Conservation (phyloP, 148 eudicot genomes). For the Vaccinium vitisidaea region DNA sequence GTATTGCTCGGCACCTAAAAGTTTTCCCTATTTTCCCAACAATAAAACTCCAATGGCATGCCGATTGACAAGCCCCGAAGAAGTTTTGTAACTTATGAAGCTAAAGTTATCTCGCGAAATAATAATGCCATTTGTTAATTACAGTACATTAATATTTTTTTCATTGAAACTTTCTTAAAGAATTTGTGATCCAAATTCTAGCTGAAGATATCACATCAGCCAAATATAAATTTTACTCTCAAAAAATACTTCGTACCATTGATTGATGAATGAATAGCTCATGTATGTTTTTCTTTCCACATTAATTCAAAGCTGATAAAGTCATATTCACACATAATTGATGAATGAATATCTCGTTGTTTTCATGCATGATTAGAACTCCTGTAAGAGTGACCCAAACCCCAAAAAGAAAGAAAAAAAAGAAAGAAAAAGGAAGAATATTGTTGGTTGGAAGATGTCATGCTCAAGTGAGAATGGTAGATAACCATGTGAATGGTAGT, state of each 20-base stretch:
- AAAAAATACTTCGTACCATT: background rate
- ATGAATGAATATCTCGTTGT: background rate
- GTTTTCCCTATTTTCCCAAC: background rate
- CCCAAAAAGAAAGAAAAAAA: background rate
- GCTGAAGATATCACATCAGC: background rate
- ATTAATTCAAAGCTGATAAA: conserved; percentile 5
- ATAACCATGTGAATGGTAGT: background rate
- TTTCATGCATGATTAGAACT: background rate
- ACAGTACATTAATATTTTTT: background rate
- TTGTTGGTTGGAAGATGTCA: background rate
- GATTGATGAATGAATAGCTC: too few relatives aligned
- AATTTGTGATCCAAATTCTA: background rate
- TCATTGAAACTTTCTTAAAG: background rate
- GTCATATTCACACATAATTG: conserved; percentile 10
- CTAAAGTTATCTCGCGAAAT: background rate
- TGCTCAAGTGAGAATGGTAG: conserved; percentile 7
- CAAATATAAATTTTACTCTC: background rate
- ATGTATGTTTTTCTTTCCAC: background rate
- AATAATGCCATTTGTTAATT: too few relatives aligned
- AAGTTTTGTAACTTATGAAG: background rate
- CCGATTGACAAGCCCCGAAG: background rate
- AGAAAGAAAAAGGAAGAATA: background rate
- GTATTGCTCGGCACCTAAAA: too few relatives aligned
- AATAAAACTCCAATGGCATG: background rate
- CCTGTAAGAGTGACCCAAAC: background rate